These are phyloP conservation scores for Marasmius oreades DNA, from an alignment of 1,284 basidiomycete species.

Conservation along the genomic window DNA sequence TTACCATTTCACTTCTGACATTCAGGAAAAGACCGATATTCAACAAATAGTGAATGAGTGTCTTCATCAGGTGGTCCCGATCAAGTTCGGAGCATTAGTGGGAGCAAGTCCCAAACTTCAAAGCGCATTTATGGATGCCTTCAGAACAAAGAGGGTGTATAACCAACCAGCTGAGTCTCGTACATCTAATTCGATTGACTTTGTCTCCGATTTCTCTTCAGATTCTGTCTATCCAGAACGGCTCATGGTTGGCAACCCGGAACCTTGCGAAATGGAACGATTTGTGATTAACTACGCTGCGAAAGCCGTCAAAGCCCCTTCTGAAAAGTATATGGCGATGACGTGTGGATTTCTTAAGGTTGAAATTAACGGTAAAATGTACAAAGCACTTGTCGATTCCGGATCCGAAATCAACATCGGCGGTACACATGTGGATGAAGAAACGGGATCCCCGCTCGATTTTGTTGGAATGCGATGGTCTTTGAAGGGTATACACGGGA, in stretches of 20 bases:
- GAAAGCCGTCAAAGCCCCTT: not conserved
- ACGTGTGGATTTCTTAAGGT: not conserved
- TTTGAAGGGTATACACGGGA: slow-evolving; percentile 25
- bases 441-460: slow-evolving; percentile 18
- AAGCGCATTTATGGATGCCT: not conserved
- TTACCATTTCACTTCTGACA: not conserved
- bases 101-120: not conserved
- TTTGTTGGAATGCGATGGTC: slow-evolving; percentile 25
- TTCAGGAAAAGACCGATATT: not conserved
- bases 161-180: not conserved
- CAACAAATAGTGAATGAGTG: not conserved
- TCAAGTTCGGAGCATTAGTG: not conserved
- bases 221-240: not conserved
- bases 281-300: not conserved
- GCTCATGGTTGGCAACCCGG: not conserved
- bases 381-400: slow-evolving; percentile 16
- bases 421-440: not conserved
- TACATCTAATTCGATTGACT: not conserved
- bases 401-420: slow-evolving; percentile 24
- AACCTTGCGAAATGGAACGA: not conserved
- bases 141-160: not conserved
- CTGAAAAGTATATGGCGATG: slow-evolving; percentile 10
- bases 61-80: not conserved
- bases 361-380: not conserved
- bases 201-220: not conserved